Conservation (phyloP, 1,284 basidiomycete genomes). For the Uromyces viciae-fabae region DNA sequence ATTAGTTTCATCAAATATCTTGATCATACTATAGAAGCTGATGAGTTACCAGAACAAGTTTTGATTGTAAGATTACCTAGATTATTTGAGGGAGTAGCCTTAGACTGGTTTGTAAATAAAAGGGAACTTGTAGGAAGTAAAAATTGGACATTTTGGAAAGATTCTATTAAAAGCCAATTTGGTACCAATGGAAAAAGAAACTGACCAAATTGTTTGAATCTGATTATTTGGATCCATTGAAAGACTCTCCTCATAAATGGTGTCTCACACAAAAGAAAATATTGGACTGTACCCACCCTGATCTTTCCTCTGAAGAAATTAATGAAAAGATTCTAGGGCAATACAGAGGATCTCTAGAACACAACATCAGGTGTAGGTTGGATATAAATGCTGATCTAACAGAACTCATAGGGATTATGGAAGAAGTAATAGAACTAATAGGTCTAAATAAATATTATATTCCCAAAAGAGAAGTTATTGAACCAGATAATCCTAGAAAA, state of each 20-base stretch:
- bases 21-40: background rate
- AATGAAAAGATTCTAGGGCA: background rate
- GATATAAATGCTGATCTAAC: background rate
- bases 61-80: background rate
- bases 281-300: background rate
- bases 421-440: background rate
- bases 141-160: background rate
- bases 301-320: background rate
- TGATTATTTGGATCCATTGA: background rate
- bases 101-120: background rate
- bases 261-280: background rate
- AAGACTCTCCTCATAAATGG: background rate
- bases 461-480: background rate
- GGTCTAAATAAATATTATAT: background rate
- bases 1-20: background rate
- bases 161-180: background rate
- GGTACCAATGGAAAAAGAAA: background rate
- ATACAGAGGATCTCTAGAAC: background rate
- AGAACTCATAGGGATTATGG: background rate
- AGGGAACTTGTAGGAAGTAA: background rate
- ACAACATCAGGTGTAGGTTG: background rate
- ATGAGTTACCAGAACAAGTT: background rate
- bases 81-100: background rate
- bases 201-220: background rate
- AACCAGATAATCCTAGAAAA: no score